Percentiles rank a stretch among this genome's conserved stretches.
phyloP scores from a whole-genome alignment of 1,284 basidiomycete genomes.

The Heterobasidion annosum region DNA sequence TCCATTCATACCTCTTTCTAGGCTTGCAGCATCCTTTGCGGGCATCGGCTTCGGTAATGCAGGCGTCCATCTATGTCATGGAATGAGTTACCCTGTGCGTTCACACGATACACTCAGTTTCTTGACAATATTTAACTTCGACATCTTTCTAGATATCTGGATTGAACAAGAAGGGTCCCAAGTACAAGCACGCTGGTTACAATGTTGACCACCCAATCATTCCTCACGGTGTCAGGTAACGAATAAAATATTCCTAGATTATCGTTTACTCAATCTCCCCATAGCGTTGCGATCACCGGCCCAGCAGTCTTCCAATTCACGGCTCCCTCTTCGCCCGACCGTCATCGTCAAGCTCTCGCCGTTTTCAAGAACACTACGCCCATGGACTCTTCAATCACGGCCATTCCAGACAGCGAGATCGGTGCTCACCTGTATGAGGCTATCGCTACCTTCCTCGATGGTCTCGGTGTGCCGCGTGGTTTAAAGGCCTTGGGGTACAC shows the following conservation, averaged over 20 bases:
- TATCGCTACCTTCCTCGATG: slow-evolving; percentile 86
- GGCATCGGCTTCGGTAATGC: slow-evolving; percentile 96
- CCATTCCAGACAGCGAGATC: slow-evolving; percentile 76
- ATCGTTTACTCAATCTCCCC: background rate
- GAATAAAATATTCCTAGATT: slow-evolving; percentile 3
- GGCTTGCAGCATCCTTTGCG: slow-evolving; percentile 83
- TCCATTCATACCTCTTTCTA: slow-evolving; percentile 19
- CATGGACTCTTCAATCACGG: slow-evolving; percentile 60
- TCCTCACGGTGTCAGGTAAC: slow-evolving; percentile 80
- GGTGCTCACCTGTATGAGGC: slow-evolving; percentile 82
- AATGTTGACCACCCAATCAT: slow-evolving; percentile 80
- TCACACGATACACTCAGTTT: background rate
- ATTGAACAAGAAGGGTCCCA: slow-evolving; percentile 88
- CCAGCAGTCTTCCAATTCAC: slow-evolving; percentile 94
- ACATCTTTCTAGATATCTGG: slow-evolving; percentile 67
- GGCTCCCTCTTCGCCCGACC: slow-evolving; percentile 81
- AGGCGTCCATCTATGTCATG: slow-evolving; percentile 88
- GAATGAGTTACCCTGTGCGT: slow-evolving; percentile 74
- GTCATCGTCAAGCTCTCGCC: slow-evolving; percentile 83
- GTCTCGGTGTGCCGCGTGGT: slow-evolving; percentile 82
- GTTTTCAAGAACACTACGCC: slow-evolving; percentile 69
- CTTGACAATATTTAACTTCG: background rate
- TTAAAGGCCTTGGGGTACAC: slow-evolving; percentile 82
- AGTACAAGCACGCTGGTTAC: slow-evolving; percentile 85
- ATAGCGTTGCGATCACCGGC: slow-evolving; percentile 76